Percentiles rank a stretch among this genome's conserved stretches.
Conservation (phyloP, 345 rosid genomes). For the Aethionema arabicum region DNA sequence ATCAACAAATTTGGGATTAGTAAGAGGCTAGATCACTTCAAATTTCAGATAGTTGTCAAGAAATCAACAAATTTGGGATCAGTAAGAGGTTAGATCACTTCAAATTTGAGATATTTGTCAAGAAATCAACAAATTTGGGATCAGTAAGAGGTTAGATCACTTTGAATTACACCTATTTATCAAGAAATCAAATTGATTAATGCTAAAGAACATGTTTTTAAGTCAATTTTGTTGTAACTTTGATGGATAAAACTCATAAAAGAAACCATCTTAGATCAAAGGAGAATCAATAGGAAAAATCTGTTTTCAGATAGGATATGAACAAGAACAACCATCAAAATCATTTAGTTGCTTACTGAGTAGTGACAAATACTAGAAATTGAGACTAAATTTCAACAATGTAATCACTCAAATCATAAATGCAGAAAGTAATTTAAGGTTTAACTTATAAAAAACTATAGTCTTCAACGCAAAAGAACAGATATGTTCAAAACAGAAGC, state of each 20-base stretch:
- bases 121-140: not conserved
- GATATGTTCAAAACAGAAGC: no score
- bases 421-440: not conserved
- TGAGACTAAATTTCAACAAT: conserved; percentile 7
- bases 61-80: conserved; percentile 1
- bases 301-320: not conserved
- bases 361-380: not conserved
- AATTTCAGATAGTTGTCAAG: conserved; percentile 5
- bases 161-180: not conserved
- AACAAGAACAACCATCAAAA: conserved; percentile 9
- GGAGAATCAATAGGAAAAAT: not conserved
- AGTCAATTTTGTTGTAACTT: no score
- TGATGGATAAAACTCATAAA: not conserved
- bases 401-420: conserved; percentile 8
- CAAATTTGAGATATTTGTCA: not conserved
- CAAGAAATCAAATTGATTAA: not conserved
- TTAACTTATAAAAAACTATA: not conserved
- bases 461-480: not conserved
- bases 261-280: conserved; percentile 12
- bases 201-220: no score
- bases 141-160: not conserved
- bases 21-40: conserved; percentile 3
- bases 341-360: not conserved
- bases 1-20: not conserved
- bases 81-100: not conserved